A percentile compares a stretch with the other conserved stretches of the same genome.
phyloP scores from a whole-genome alignment of 441 rosid genomes.

The Breynia disticha region DNA sequence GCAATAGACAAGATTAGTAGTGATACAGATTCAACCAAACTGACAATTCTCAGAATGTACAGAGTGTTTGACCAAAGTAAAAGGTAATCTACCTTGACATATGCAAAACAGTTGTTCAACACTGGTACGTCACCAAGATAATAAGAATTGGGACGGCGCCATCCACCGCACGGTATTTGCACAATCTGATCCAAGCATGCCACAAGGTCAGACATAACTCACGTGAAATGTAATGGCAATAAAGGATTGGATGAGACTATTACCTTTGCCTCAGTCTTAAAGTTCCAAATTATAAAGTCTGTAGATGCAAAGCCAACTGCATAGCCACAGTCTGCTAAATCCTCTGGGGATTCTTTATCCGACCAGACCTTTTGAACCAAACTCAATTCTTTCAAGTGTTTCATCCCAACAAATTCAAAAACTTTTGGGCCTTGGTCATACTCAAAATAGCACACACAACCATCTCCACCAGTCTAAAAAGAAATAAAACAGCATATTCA shows the following conservation, averaged over 20 bases:
- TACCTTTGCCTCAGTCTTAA: conserved; percentile 71
- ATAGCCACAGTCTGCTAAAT: conserved; percentile 42
- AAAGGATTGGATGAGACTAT: conserved; percentile 4
- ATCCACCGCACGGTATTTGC: conserved; percentile 95
- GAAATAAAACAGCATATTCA: conserved; percentile 11
- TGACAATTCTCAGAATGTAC: not conserved
- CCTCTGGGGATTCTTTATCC: conserved; percentile 22
- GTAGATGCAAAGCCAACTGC: conserved; percentile 90
- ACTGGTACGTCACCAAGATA: conserved; percentile 72
- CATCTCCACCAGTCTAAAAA: conserved; percentile 89
- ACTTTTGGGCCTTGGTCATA: conserved; percentile 45
- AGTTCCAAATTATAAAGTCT: conserved; percentile 79
- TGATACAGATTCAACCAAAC: too few relatives aligned
- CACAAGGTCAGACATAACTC: conserved; percentile 15
- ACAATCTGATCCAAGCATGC: conserved; percentile 49
- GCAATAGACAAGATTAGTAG: not conserved
- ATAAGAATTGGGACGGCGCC: conserved; percentile 96
- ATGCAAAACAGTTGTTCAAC: conserved; percentile 67
- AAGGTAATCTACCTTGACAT: conserved; percentile 56
- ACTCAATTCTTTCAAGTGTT: conserved; percentile 82
- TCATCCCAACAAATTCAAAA: conserved; percentile 83
- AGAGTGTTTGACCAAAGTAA: conserved; percentile 6
- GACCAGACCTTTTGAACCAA: conserved; percentile 56
- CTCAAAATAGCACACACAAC: conserved; percentile 86
- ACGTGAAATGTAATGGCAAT: conserved; percentile 1